Base-by-base conservation (phyloP, 73 alveolate species). In the Symbiodinium natans region DNA sequence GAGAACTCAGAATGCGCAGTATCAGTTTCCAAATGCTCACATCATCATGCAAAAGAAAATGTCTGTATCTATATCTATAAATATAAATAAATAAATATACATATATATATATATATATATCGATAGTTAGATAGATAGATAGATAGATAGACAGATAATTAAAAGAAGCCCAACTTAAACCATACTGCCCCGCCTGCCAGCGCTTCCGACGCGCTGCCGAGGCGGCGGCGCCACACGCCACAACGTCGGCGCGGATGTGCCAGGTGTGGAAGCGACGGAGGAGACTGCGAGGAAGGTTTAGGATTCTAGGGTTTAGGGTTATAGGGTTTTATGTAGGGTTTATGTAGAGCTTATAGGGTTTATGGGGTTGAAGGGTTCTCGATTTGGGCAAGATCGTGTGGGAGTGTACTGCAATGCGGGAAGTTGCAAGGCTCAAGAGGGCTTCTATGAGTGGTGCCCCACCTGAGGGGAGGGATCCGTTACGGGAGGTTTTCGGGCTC, bases 161-260 rank as follows among this genome's bases (percentile, higher is more conserved):
- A n/a, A n/a, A n/a, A n/a, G n/a, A n/a, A 21, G 63, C 10, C 3
- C 63, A 27, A 11, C 17, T 43, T 11, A 43, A 5, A 43, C 56
- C 68, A 21, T 52, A 4, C 27, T 52, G 68, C 68, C 25, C 21
- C 68, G 68, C 90, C 59, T 39, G 68, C 90, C 90, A 82, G n/a
- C 68, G 90, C 38, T 52, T 52, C 68, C 41, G 68, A 1, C 34
- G 38, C 1, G 68, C 59, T 3, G 90, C 90, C 33, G 90, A 39
- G 41, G 90, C 90, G 29, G 43, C 90, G 7, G 90, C 90, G 23
- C 90, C 90, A 46, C 41, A 36, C 15, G 43, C 41, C 68, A 82
- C 68, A 39, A 82, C 59, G 39, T 82, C 90, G 68, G 36, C 5
- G 90, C 90, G 90, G 38, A 82, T 15, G 68, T 33, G 27, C 46